Evolutionary conservation across 805 yeast species (phyloP).

Genomic region (Myxozyma lipomycoides): DNA sequence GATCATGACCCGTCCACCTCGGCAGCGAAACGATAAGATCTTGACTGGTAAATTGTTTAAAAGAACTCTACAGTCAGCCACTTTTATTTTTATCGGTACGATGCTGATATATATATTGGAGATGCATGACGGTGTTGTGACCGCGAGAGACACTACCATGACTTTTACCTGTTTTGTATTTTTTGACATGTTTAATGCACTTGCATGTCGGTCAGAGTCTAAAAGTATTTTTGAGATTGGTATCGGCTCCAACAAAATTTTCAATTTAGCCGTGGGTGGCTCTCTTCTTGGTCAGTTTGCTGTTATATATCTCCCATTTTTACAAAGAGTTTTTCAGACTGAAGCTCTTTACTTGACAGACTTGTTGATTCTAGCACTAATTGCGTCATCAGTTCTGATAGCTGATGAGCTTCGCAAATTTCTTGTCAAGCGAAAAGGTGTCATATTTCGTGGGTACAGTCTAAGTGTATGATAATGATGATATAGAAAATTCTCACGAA

Average conservation of each 20-base stretch:
- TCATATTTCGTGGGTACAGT: slow-evolving; percentile 16
- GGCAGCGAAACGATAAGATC: slow-evolving; percentile 80
- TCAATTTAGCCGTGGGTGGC: slow-evolving; percentile 85
- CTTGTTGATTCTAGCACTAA: slow-evolving; percentile 53
- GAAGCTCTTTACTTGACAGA: slow-evolving; percentile 79
- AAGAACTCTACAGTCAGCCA: slow-evolving; percentile 73
- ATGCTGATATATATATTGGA: slow-evolving; percentile 80
- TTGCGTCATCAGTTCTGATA: slow-evolving; percentile 78
- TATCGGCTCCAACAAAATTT: slow-evolving; percentile 73
- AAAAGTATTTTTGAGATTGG: slow-evolving; percentile 84
- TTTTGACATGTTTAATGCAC: slow-evolving; percentile 95
- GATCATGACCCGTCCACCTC: slow-evolving; percentile 62
- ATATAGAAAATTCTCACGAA: background rate
- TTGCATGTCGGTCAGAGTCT: slow-evolving; percentile 83
- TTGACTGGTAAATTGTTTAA: slow-evolving; percentile 64
- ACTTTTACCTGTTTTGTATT: slow-evolving; percentile 95
- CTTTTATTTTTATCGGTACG: slow-evolving; percentile 77
- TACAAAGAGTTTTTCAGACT: slow-evolving; percentile 90
- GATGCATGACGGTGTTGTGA: slow-evolving; percentile 76
- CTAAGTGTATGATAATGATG: slow-evolving; percentile 18
- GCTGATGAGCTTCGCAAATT: slow-evolving; percentile 80
- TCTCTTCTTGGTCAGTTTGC: slow-evolving; percentile 86
- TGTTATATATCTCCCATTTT: slow-evolving; percentile 89
- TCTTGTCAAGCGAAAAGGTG: slow-evolving; percentile 17
- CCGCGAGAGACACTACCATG: slow-evolving; percentile 97